A percentile compares a stretch with the other conserved stretches of the same genome.
These are phyloP conservation scores for Monilinia polystroma DNA, from an alignment of 2,329 filamentous ascomycete species.

Conservation along the genomic window DNA sequence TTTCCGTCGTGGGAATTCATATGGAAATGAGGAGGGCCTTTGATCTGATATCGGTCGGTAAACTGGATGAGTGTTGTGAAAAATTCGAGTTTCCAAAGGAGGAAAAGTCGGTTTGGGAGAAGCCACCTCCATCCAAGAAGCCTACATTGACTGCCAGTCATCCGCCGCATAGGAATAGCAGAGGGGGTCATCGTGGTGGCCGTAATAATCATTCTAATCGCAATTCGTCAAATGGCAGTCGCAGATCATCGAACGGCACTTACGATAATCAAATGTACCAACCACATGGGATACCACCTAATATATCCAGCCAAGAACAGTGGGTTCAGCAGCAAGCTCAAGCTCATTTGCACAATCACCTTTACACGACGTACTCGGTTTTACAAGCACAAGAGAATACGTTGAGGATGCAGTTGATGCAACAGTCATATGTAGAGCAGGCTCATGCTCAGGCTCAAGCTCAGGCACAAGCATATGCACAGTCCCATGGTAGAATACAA, in stretches of 20 bases:
- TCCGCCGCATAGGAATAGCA: conserved; percentile 48
- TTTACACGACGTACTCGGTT: conserved; percentile 41
- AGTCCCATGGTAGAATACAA: conserved; percentile 41
- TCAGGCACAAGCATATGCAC: conserved; percentile 43
- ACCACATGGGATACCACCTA: conserved; percentile 30
- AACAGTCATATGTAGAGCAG: conserved; percentile 49
- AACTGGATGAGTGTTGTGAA: conserved; percentile 81
- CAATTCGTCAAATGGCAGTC: conserved; percentile 36
- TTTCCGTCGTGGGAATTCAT: conserved; percentile 88
- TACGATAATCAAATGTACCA: conserved; percentile 37
- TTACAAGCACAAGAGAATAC: conserved; percentile 48
- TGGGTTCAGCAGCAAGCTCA: conserved; percentile 41
- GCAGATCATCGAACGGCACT: conserved; percentile 39
- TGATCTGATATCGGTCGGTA: conserved; percentile 72
- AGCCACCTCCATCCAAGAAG: conserved; percentile 54
- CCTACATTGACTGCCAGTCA: conserved; percentile 54
- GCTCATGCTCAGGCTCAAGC: conserved; percentile 44
- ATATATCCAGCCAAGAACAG: conserved; percentile 36
- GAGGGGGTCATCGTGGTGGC: conserved; percentile 36
- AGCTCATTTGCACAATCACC: conserved; percentile 41
- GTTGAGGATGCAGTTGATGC: conserved; percentile 48
- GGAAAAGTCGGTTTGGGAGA: conserved; percentile 53
- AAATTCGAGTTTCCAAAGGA: conserved; percentile 86
- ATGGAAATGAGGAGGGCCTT: conserved; percentile 87
- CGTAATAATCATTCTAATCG: conserved; percentile 34